These are phyloP conservation scores for Spergularia bocconei DNA, from an alignment of 148 eudicot species.

Conservation along the genomic window DNA sequence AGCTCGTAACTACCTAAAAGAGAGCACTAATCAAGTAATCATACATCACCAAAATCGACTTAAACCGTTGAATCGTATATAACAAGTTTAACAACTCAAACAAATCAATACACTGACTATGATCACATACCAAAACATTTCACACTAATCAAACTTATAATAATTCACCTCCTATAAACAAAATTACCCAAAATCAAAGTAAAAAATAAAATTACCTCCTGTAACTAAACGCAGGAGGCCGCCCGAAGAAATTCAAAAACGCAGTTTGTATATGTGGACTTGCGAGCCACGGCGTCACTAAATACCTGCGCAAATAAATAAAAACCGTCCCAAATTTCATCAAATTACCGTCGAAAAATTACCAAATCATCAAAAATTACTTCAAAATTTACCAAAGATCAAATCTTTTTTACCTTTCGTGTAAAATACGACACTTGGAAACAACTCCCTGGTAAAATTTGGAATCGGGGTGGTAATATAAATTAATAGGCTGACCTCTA, in stretches of 20 bases:
- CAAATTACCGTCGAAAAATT: background rate
- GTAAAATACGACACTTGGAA: slow-evolving; percentile 75
- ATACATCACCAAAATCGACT: too few species aligned
- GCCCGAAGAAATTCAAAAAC: slow-evolving; percentile 71
- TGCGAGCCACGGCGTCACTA: slow-evolving; percentile 89
- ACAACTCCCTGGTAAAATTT: slow-evolving; percentile 59
- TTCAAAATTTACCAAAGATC: background rate
- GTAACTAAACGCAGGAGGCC: slow-evolving; percentile 66
- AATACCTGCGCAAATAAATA: slow-evolving; percentile 64
- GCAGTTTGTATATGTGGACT: slow-evolving; percentile 91
- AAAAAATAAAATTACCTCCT: slow-evolving; percentile 44
- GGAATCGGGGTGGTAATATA: slow-evolving; percentile 58
- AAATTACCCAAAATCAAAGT: slow-evolving; percentile 7
- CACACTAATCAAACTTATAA: background rate
- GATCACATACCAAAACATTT: background rate
- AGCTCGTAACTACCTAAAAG: too few species aligned
- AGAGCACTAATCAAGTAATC: too few species aligned
- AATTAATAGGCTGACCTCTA: slow-evolving; percentile 47
- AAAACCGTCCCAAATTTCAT: background rate
- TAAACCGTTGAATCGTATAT: background rate
- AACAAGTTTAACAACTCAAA: background rate
- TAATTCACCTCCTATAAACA: background rate
- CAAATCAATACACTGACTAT: background rate
- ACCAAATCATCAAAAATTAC: background rate
- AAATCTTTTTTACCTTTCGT: slow-evolving; percentile 52